Evolutionary conservation across 768 basidiomycete genomes (phyloP).

Genomic region (Psilocybe tampanensis): DNA sequence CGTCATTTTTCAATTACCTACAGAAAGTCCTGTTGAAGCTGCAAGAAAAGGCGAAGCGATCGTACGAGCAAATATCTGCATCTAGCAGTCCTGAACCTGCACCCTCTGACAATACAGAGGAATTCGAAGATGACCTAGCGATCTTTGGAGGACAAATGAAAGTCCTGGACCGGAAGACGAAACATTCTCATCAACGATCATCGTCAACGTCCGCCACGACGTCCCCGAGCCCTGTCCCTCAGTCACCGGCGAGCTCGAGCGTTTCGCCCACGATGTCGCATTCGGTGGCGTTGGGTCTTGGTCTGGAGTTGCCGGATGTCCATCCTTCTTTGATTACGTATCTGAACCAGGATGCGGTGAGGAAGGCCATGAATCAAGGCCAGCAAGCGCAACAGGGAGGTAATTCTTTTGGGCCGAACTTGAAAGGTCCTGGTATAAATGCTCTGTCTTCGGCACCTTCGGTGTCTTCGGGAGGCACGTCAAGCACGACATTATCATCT

Average conservation of each 20-base stretch:
- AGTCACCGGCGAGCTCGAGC: constrained; percentile 6
- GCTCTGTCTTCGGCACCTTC: too few species aligned
- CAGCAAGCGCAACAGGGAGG: background rate
- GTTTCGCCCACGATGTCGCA: constrained; percentile 2
- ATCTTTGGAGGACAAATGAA: constrained; percentile 57
- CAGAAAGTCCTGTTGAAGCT: constrained; percentile 48
- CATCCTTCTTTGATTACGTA: constrained; percentile 36
- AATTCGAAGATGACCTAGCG: constrained; percentile 48
- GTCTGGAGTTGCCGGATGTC: constrained; percentile 25
- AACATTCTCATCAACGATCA: constrained; percentile 12
- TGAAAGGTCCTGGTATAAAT: too few species aligned
- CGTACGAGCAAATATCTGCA: constrained; percentile 32
- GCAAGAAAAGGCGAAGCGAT: constrained; percentile 44
- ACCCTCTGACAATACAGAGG: constrained; percentile 24
- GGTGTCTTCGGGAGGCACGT: too few species aligned
- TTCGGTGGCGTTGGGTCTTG: constrained; percentile 1
- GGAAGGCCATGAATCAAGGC: constrained; percentile 16
- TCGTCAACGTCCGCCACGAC: constrained; percentile 2
- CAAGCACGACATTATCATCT: too few species aligned
- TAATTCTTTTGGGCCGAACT: too few species aligned
- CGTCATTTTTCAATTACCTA: background rate
- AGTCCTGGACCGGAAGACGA: constrained; percentile 36
- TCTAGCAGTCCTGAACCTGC: constrained; percentile 10
- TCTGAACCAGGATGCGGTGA: constrained; percentile 29
- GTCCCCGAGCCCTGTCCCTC: constrained; percentile 3